Base-by-base conservation (phyloP, 345 rosid species). In the Barbarea vulgaris region DNA sequence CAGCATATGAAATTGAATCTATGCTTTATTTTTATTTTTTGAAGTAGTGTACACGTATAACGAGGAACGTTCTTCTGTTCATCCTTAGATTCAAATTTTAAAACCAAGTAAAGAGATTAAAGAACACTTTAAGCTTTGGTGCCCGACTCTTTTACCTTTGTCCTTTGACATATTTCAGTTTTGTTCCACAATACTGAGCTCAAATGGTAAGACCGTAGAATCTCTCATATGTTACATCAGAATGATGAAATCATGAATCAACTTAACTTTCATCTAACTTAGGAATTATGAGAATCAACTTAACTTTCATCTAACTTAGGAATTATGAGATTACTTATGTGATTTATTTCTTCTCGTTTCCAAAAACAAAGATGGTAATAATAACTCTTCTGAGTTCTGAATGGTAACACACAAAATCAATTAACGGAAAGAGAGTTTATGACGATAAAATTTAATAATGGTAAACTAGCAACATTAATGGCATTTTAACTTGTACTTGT, bases 1-100 rank as follows among this genome's bases (percentile, higher is more conserved):
- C 61, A 50, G 48, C 68, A 61, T 62, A 17, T 42, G 50, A 64
- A 63, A 64, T 70, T 55, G 76, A 77, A 70, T 64, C 75, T 61
- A 62, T 77, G 50, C 72, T 77, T 77, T 77, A 42, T 63, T 59
- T 53, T 30, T 74, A 33, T 22, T 47, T 30, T n/a, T n/a, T n/a
- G n/a, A 59, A 77, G 63, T 69, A 48, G 61, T 4, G 36, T 30
- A 75, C 84, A 78, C 94, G 21, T 41, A 18, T 21, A 77, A 47
- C 90, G 84, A 88, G 84, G 90, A 87, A 89, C 91, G 89, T 88
- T 89, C 90, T 81, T 86, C 81, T 84, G 19, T 64, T 79, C 70
- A 24, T n/a, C 48, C 55, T 17, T 64, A 15, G 36, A 63, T 77
- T 77, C 81, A 77, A 77, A 77, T 4, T 77, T 77, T 66, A 57